Percentiles rank a stretch among this genome's conserved stretches.
phyloP scores from a whole-genome alignment of 768 basidiomycete species.

The Lactarius vividus region DNA sequence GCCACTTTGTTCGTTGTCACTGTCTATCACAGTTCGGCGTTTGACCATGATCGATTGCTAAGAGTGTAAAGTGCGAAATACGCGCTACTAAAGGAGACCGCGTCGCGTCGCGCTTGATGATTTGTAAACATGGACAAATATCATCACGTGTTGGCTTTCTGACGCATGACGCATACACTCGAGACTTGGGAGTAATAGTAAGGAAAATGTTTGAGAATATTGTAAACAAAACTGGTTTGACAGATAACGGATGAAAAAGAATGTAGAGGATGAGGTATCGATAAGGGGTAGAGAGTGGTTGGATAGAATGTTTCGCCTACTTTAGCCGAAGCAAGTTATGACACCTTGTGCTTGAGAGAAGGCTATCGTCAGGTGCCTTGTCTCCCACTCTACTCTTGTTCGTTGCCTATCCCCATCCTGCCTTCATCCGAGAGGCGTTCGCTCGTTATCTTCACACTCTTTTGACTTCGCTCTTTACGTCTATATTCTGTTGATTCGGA shows the following conservation, averaged over 20 bases:
- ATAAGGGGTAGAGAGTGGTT: background rate
- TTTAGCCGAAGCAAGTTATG: background rate
- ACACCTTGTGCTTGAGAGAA: background rate
- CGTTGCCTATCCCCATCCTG: background rate
- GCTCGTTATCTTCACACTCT: slow-evolving; percentile 19
- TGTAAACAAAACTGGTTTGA: background rate
- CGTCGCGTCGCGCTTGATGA: slow-evolving; percentile 6
- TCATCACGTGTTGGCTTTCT: background rate
- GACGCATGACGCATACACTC: background rate
- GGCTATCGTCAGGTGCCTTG: slow-evolving; percentile 10
- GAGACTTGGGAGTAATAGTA: background rate
- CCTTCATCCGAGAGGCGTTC: slow-evolving; percentile 11
- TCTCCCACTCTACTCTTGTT: background rate
- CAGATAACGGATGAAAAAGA: background rate
- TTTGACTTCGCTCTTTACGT: background rate
- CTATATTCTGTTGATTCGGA: background rate
- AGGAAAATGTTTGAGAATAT: background rate
- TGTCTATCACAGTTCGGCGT: slow-evolving; percentile 24
- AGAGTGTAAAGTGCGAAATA: background rate
- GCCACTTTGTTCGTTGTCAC: slow-evolving; percentile 24
- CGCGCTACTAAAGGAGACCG: background rate
- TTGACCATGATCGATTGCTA: slow-evolving; percentile 19
- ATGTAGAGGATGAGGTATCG: background rate
- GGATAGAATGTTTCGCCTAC: background rate
- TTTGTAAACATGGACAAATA: background rate